Conservation (phyloP, 2,329 filamentous ascomycete species). For the Aspergillus sp. region DNA sequence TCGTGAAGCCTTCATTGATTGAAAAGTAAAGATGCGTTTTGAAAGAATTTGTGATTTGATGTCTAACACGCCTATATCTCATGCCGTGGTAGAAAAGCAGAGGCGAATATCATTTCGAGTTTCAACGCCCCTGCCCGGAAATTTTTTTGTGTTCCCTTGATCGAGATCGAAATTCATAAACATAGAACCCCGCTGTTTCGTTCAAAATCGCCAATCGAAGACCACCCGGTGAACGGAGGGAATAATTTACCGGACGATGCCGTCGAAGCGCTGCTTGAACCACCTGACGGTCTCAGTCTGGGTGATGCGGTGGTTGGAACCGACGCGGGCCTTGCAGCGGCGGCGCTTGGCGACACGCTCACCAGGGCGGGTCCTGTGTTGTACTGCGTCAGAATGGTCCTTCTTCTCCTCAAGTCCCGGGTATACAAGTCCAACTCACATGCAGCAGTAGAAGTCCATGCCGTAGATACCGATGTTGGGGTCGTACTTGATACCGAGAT, state of each 20-base stretch:
- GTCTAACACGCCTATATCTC: constrained; percentile 46
- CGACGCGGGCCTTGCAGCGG: constrained; percentile 84
- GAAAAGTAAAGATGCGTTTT: constrained; percentile 50
- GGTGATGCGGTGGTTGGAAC: constrained; percentile 89
- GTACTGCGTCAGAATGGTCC: constrained; percentile 32
- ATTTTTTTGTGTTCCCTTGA: constrained; percentile 28
- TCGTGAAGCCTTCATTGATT: constrained; percentile 63
- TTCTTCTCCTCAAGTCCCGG: neutral
- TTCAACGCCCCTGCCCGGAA: constrained; percentile 24
- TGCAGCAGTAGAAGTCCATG: constrained; percentile 99
- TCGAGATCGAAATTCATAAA: constrained; percentile 33
- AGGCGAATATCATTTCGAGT: constrained; percentile 23
- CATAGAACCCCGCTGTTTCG: constrained; percentile 32
- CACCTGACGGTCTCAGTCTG: constrained; percentile 96
- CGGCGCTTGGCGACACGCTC: constrained; percentile 96
- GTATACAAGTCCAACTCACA: constrained; percentile 60
- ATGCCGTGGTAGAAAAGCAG: constrained; percentile 43
- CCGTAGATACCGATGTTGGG: constrained; percentile 98
- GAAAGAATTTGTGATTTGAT: constrained; percentile 38
- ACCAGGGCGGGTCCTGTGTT: constrained; percentile 81
- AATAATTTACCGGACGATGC: constrained; percentile 89
- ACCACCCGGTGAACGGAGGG: constrained; percentile 20
- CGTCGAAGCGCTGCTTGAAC: constrained; percentile 96
- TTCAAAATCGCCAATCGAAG: constrained; percentile 25
- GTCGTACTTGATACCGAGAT: constrained; percentile 99